Evolutionary conservation across 192 early-diverging fungal genomes (phyloP).

Genomic region (Podila clonocystis): DNA sequence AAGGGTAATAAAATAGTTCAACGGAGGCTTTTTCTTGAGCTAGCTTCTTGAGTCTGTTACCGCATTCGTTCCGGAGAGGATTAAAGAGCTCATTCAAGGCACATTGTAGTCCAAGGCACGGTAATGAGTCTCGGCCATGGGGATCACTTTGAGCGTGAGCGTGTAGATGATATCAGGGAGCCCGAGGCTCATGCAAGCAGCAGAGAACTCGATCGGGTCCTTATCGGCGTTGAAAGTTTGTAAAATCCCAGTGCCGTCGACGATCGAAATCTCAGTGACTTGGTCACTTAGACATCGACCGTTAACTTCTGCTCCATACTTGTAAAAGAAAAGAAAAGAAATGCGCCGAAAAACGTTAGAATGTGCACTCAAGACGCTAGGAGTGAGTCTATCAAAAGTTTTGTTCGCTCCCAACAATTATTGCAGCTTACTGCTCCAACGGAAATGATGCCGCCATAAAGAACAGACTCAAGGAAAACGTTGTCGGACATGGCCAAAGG

Average conservation of each 20-base stretch:
- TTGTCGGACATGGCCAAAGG: slow-evolving; percentile 21
- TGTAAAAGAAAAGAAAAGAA: slow-evolving; percentile 4
- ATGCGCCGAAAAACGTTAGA: background rate
- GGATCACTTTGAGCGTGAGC: slow-evolving; percentile 16
- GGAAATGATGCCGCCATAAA: slow-evolving; percentile 10
- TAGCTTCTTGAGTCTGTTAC: slow-evolving; percentile 1
- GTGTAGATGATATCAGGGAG: slow-evolving; percentile 42
- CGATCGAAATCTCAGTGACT: slow-evolving; percentile 7
- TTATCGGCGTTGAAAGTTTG: background rate
- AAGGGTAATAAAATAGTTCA: slow-evolving; percentile 12
- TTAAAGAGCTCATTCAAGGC: slow-evolving; percentile 8
- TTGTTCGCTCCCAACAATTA: background rate
- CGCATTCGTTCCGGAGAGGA: slow-evolving; percentile 13
- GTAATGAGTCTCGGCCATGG: background rate
- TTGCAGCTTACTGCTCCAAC: slow-evolving; percentile 11
- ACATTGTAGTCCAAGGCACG: slow-evolving; percentile 4
- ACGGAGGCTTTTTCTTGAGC: slow-evolving; percentile 4
- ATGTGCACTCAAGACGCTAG: background rate
- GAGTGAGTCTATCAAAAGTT: background rate
- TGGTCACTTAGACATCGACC: slow-evolving; percentile 13
- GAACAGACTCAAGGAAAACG: slow-evolving; percentile 6
- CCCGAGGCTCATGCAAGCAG: slow-evolving; percentile 14
- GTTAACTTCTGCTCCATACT: slow-evolving; percentile 6
- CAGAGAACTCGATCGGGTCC: slow-evolving; percentile 4
- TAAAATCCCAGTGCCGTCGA: slow-evolving; percentile 3